These are phyloP conservation scores for Candida piceae DNA, from an alignment of 805 yeast genomes.

Conservation along the genomic window DNA sequence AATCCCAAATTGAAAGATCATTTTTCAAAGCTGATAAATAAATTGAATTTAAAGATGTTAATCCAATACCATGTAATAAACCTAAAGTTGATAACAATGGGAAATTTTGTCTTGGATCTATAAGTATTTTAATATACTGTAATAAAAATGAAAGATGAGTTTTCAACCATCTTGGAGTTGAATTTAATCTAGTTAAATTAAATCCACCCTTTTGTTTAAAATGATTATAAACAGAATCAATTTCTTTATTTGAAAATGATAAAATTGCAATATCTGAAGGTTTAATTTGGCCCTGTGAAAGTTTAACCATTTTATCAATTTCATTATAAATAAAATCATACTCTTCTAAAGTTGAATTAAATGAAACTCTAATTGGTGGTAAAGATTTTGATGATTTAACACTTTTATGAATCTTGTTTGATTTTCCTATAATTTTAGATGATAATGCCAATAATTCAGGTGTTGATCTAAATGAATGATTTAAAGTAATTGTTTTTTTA, in stretches of 20 bases:
- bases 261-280: conserved; percentile 50
- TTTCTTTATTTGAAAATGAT: conserved; percentile 46
- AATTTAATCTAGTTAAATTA: conserved; percentile 38
- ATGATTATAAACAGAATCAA: conserved; percentile 34
- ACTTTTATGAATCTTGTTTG: conserved; percentile 10
- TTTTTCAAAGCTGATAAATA: conserved; percentile 14
- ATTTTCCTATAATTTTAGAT: conserved; percentile 21
- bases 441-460: conserved; percentile 51
- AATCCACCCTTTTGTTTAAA: conserved; percentile 36
- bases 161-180: conserved; percentile 48
- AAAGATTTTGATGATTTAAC: conserved; percentile 16
- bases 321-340: conserved; percentile 40
- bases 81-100: conserved; percentile 23
- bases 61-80: conserved; percentile 20
- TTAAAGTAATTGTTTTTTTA: conserved; percentile 32
- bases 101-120: conserved; percentile 25
- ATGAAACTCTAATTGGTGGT: conserved; percentile 23
- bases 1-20: conserved; percentile 21
- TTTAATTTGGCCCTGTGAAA: conserved; percentile 37
- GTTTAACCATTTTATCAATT: conserved; percentile 35
- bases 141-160: conserved; percentile 40
- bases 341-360: conserved; percentile 32
- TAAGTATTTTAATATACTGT: conserved; percentile 43
- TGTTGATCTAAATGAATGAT: conserved; percentile 56
- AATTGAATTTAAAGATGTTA: conserved; percentile 13